phyloP scores from a whole-genome alignment of 345 rosid species.

The Eucalyptus pumila region DNA sequence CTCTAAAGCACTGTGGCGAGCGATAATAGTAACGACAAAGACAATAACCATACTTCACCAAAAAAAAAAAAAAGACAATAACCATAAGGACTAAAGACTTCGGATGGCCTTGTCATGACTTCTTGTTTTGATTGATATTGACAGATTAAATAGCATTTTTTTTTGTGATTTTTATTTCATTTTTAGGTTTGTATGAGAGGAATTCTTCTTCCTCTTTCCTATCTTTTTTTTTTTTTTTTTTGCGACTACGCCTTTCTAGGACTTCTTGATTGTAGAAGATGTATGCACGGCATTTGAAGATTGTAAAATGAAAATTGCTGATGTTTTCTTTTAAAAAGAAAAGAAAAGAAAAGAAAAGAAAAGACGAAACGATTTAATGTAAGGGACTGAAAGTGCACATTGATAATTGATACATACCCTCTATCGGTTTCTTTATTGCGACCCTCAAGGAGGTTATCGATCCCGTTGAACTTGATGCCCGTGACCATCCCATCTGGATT shows the following conservation, averaged over 20 bases:
- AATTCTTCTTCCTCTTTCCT: not conserved
- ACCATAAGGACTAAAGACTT: not conserved
- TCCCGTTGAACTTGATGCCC: conserved; percentile 12
- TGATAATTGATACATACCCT: not conserved
- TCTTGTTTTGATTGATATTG: not conserved
- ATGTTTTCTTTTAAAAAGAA: not conserved
- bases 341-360: not conserved
- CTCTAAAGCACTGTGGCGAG: not conserved
- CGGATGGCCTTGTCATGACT: not conserved
- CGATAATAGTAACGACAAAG: not conserved
- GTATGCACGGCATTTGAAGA: not conserved
- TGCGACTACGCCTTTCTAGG: not conserved
- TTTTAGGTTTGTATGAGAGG: not conserved
- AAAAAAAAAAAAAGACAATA: not conserved
- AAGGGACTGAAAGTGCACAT: not conserved
- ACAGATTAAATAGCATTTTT: not conserved
- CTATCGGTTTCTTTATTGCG: not conserved
- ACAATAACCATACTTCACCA: not conserved
- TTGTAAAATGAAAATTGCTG: not conserved
- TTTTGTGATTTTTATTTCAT: not conserved
- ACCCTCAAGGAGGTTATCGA: conserved; percentile 12
- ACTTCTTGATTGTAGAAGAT: not conserved
- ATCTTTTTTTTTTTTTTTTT: not conserved
- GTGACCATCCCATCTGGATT: conserved; percentile 9
- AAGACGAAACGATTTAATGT: not conserved